Conservation (phyloP, 1,284 basidiomycete genomes). For the Cutaneotrichosporon cavernicola region DNA sequence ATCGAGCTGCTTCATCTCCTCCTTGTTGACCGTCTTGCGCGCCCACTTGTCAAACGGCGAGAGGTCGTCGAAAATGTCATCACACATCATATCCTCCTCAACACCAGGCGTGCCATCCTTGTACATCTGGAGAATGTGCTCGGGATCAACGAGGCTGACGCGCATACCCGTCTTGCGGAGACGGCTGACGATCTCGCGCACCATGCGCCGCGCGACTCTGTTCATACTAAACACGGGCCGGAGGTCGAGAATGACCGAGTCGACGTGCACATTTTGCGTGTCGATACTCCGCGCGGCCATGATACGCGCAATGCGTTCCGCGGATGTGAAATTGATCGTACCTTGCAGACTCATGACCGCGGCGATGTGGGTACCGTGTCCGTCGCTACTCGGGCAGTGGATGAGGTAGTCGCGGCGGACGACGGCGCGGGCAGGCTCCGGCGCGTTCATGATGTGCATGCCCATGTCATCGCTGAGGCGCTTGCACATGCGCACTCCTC, state of each 20-base stretch:
- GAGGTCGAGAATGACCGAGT: slow-evolving; percentile 21
- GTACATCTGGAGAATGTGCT: slow-evolving; percentile 14
- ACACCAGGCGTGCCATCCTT: background rate
- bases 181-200: slow-evolving; percentile 21
- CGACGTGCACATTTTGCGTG: background rate
- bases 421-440: slow-evolving; percentile 23
- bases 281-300: slow-evolving; percentile 14
- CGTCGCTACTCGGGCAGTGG: slow-evolving; percentile 6
- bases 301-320: slow-evolving; percentile 25
- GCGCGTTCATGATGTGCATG: slow-evolving; percentile 26
- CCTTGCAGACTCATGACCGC: slow-evolving; percentile 23
- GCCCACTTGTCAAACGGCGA: slow-evolving; percentile 12
- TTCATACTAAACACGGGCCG: slow-evolving; percentile 22
- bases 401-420: slow-evolving; percentile 24
- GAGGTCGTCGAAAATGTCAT: slow-evolving; percentile 18
- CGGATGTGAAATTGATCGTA: slow-evolving; percentile 23
- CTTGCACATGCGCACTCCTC: slow-evolving; percentile 22
- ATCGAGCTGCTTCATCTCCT: slow-evolving; percentile 7
- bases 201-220: slow-evolving; percentile 15
- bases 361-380: slow-evolving; percentile 2
- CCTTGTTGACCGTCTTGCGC: background rate
- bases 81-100: slow-evolving; percentile 10
- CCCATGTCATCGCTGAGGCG: slow-evolving; percentile 26
- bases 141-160: slow-evolving; percentile 21
- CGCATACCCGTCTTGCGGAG: slow-evolving; percentile 15